phyloP scores from a whole-genome alignment of 2,329 filamentous ascomycete genomes.

The Paecilomyces formosus region DNA sequence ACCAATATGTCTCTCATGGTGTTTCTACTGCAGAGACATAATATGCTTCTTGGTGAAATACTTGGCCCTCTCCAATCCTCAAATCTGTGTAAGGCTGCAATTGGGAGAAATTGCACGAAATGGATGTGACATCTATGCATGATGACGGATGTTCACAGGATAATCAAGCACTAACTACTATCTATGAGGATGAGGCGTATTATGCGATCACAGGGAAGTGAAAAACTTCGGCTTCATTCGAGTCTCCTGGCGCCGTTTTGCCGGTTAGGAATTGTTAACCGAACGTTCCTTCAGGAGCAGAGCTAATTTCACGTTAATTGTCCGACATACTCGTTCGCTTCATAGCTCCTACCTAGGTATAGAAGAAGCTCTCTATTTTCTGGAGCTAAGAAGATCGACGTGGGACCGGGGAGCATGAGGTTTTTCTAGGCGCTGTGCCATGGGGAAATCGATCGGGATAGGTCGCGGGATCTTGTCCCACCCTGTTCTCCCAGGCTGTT shows the following conservation, averaged over 20 bases:
- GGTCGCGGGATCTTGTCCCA: neutral
- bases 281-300: neutral
- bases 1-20: neutral
- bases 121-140: neutral
- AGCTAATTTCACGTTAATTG: neutral
- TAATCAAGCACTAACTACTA: neutral
- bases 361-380: neutral
- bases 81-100: neutral
- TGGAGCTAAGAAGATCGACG: neutral
- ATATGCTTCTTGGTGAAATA: neutral
- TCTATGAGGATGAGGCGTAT: neutral
- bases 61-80: neutral
- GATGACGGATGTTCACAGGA: neutral
- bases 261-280: neutral
- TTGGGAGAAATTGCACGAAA: neutral
- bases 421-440: neutral
- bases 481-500: neutral
- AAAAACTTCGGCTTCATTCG: neutral
- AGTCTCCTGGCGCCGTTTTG: neutral
- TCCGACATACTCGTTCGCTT: neutral
- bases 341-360: neutral
- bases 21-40: neutral
- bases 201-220: neutral
- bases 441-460: neutral
- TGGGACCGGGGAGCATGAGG: neutral